Evolutionary conservation across 2,329 filamentous ascomycete species (phyloP), one percentile per base, ranked within the genome.

Genomic region (Alternaria sp.): DNA sequence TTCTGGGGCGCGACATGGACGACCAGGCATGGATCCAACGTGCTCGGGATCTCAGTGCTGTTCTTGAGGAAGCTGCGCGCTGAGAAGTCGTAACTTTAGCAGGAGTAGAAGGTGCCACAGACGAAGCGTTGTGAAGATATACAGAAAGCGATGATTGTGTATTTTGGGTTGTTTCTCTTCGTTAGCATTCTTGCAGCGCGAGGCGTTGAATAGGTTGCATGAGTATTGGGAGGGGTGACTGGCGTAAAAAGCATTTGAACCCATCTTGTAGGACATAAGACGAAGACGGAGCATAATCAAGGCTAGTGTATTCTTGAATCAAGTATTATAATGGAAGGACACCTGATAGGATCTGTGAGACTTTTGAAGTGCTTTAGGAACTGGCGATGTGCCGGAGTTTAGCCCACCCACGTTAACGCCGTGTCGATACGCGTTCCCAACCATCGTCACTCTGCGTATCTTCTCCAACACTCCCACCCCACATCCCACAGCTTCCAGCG

Each of bases 1-100:
- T 84, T 33, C 71, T 83, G 12, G 70, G 66, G 10, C 58, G 77
- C 67, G 43, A 72, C 28, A 67, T 79, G 46, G 73, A 81, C 60
- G 80, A 83, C 58, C 73, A 73, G 51, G 64, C 67, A 44, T 79
- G 77, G 77, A 61, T 67, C 25, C 76, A 79, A 59, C 63, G 75
- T 21, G 74, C 70, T 12, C 65, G 76, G 54, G 71, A 69, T 15
- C 58, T 78, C 3, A 68, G 67, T 18, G 71, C 70, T 25, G 41
- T 58, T 50, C 73, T 79, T 8, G 78, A 79, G 7, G 73, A 73
- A 60, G 74, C 67, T n/a, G 70, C 73, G 51, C 64, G 76, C 28
- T 79, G 60, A 73, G 54, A 18, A 26, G 26, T 0, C 20, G 2
- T 50, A 1, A 3, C 5, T 1, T 23, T 0, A 56, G 30, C 18